phyloP scores from a whole-genome alignment of 23 red algal genomes.

The Cyanidium caldarium region DNA sequence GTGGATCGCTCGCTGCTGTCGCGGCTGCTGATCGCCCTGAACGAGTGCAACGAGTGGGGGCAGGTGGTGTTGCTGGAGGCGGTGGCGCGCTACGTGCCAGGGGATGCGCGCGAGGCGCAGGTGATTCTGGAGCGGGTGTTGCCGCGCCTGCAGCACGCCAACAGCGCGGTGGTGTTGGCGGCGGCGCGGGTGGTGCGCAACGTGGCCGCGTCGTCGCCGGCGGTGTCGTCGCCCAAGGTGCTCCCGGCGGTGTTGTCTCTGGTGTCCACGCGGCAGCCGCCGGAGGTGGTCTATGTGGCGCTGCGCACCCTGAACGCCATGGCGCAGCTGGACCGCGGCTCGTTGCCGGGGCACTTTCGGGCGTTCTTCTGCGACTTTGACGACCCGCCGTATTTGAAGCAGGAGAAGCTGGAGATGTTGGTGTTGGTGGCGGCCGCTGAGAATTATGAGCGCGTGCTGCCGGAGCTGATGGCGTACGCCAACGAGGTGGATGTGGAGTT shows the following conservation, averaged over 20 bases:
- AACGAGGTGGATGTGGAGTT: conserved; percentile 70
- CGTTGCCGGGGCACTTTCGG: conserved; percentile 27
- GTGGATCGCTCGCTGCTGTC: conserved; percentile 15
- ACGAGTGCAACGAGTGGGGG: conserved; percentile 94
- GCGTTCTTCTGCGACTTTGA: conserved; percentile 76
- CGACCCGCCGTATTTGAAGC: conserved; percentile 82
- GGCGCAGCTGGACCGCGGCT: conserved; percentile 5
- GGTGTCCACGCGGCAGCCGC: conserved; percentile 14
- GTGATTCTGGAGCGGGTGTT: conserved; percentile 70
- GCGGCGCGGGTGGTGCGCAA: conserved; percentile 32
- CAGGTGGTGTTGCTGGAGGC: conserved; percentile 83
- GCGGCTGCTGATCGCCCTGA: conserved; percentile 44
- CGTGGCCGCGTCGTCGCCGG: conserved; percentile 9
- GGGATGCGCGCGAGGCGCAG: conserved; percentile 19
- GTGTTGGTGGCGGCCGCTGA: conserved; percentile 5
- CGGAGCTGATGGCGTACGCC: conserved; percentile 20
- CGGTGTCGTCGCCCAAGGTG: conserved; percentile 21
- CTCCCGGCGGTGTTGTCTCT: conserved; percentile 56
- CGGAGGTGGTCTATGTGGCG: conserved; percentile 63
- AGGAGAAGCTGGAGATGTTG: conserved; percentile 72
- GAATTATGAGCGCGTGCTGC: background rate
- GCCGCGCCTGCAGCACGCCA: conserved; percentile 74
- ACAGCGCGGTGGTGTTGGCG: conserved; percentile 62
- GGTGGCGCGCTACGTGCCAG: conserved; percentile 46
- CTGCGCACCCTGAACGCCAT: conserved; percentile 52